Base-by-base conservation (phyloP, 352 stramenopile species). In the Phytophthora kernoviae region DNA sequence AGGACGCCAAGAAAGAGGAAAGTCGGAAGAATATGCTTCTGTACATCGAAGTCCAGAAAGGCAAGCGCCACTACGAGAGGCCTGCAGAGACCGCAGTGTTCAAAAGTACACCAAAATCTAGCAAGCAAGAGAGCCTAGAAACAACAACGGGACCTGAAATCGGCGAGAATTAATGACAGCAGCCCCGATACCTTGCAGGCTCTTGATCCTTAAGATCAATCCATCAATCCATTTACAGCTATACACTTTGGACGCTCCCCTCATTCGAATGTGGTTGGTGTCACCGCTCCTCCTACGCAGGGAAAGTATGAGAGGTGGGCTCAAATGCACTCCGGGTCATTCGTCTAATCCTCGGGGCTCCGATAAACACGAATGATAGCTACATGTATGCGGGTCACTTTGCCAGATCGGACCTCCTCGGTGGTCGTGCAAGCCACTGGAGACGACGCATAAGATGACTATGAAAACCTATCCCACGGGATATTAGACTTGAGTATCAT, bases 1-100 rank as follows among this genome's bases (percentile, higher is more conserved):
- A 73, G 4, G 81, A 90, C 18, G 80, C 81, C 8, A 91, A 85
- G 50, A 91, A 91, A 47, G 83, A 89, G 44, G 79, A 86, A 51
- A 62, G 68, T 2, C 73, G 83, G 32, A 90, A 79, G 62, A 90
- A 81, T 45, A 88, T 84, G 81, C 61, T 90, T 14, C 53, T 93
- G 36, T 93, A 93, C 52, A 82, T 93, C 50, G 77, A 88, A 17
- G 64, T 64, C 2, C 75, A 83, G 1, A 82, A 76, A 59, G 83
- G 81, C 42, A 91, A 91, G 54, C 81, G 79, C 24, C 83, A 91
- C 54, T 79, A 70, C 33, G 15, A 51, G 8, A 47, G 48, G 9
- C 26, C 39, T 22, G 44, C 33, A 8, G 47, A 54, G 8, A 3
- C 44, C 34, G 20, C 50, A 5, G 37, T 2, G 42, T 43, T 53